A percentile compares a stretch with the other conserved stretches of the same genome.
Conservation (phyloP, 768 basidiomycete species). For the Kwoniella sp. region DNA sequence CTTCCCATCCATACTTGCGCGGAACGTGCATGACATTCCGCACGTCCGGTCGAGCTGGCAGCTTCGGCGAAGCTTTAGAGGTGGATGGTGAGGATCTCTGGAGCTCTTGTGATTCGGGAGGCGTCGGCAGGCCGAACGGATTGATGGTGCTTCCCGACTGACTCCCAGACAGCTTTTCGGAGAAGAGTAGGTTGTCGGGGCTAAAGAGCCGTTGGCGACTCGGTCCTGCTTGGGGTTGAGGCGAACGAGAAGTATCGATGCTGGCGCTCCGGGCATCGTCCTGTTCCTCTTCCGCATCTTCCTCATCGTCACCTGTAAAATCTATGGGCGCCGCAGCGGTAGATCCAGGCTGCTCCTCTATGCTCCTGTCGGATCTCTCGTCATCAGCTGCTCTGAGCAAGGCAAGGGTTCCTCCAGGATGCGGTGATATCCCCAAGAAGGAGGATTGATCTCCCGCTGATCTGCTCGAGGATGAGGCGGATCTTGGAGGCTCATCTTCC, state of each 20-base stretch:
- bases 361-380: neutral
- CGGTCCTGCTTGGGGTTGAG: slow-evolving; percentile 3
- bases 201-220: neutral
- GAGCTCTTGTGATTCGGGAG: slow-evolving; percentile 3
- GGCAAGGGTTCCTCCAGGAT: slow-evolving; percentile 16
- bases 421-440: neutral
- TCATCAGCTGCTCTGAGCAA: slow-evolving; percentile 9
- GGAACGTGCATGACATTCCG: neutral
- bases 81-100: neutral
- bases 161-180: neutral
- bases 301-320: slow-evolving; percentile 6
- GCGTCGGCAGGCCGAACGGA: neutral
- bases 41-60: slow-evolving; percentile 11
- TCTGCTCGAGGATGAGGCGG: neutral
- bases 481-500: neutral
- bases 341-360: neutral
- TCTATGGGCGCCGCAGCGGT: slow-evolving; percentile 9
- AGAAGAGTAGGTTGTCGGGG: neutral
- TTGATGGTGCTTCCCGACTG: neutral
- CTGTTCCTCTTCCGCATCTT: neutral
- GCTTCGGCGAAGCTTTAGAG: neutral
- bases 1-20: slow-evolving; percentile 9
- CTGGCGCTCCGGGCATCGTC: no score
- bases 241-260: slow-evolving; percentile 4
- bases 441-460: neutral